Evolutionary conservation across 768 basidiomycete species (phyloP).

Genomic region (Lactarius psammicola): DNA sequence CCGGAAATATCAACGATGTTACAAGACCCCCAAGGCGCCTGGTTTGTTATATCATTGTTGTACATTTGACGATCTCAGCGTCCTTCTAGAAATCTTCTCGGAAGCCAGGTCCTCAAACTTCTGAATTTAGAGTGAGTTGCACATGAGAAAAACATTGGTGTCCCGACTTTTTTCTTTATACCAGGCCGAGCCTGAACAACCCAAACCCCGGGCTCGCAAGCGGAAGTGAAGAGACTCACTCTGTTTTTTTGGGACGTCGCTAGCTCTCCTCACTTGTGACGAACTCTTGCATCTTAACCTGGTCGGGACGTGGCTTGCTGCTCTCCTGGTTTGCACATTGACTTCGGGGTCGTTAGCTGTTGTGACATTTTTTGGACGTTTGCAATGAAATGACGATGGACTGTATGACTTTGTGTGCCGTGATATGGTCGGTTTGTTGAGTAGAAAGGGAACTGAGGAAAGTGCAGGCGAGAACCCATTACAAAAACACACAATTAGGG

Average conservation of each 20-base stretch:
- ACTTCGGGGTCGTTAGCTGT: background rate
- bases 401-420: background rate
- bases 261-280: background rate
- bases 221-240: constrained; percentile 7
- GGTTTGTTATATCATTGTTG: constrained; percentile 13
- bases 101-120: constrained; percentile 8
- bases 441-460: background rate
- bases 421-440: background rate
- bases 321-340: constrained; percentile 10
- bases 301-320: background rate
- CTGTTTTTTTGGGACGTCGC: background rate
- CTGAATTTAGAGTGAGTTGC: constrained; percentile 20
- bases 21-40: constrained; percentile 16
- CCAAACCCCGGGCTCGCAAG: constrained; percentile 23
- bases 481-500: background rate
- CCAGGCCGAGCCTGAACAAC: constrained; percentile 21
- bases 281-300: background rate
- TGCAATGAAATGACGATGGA: background rate
- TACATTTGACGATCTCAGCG: background rate
- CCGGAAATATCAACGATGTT: constrained; percentile 4
- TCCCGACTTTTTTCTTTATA: background rate
- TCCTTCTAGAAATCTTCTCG: constrained; percentile 15
- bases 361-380: background rate
- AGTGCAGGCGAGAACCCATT: background rate
- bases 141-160: background rate